phyloP scores from a whole-genome alignment of 176 grass and related monocot species.

The Elymus sibiricus region DNA sequence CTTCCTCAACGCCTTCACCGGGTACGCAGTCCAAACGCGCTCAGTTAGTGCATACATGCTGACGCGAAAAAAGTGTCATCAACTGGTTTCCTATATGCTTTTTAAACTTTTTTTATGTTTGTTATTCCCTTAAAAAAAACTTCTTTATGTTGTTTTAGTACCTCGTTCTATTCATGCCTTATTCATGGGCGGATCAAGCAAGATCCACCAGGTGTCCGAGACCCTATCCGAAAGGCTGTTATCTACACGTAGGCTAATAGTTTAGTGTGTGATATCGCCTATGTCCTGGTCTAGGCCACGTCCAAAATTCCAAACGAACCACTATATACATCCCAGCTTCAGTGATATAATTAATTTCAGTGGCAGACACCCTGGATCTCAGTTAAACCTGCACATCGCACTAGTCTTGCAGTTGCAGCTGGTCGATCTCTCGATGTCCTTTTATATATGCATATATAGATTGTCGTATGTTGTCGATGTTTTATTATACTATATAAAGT shows the following conservation, averaged over 20 bases:
- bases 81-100: too few relatives aligned
- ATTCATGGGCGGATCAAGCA: neutral
- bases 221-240: neutral
- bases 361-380: too few relatives aligned
- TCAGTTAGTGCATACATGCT: neutral
- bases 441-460: too few relatives aligned
- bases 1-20: slow-evolving; percentile 53
- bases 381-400: too few relatives aligned
- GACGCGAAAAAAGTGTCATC: neutral
- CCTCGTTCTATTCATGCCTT: neutral
- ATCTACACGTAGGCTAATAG: neutral
- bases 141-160: neutral
- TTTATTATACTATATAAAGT: too few relatives aligned
- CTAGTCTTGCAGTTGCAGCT: too few relatives aligned
- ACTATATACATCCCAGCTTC: neutral
- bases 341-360: neutral
- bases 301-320: neutral
- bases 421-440: too few relatives aligned
- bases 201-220: neutral
- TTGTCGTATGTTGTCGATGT: too few relatives aligned
- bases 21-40: slow-evolving; percentile 18
- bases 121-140: too few relatives aligned
- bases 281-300: neutral
- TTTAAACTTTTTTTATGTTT: too few relatives aligned
- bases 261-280: neutral